phyloP scores from a whole-genome alignment of 2,329 filamentous ascomycete genomes.

The Ceratocystis destructans region DNA sequence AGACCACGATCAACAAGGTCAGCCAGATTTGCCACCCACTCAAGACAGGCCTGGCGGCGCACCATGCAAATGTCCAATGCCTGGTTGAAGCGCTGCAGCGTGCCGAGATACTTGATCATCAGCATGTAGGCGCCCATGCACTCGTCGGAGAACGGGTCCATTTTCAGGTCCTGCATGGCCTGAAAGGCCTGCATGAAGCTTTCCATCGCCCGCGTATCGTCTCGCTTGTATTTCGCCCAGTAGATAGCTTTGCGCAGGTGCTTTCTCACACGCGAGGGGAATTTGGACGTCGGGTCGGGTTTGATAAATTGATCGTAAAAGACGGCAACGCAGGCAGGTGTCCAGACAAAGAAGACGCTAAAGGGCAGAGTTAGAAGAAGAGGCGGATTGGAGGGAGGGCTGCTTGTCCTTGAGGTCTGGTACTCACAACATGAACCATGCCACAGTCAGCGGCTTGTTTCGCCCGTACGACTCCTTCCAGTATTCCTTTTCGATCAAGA shows the following conservation, averaged over 20 bases:
- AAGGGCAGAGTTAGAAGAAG: neutral
- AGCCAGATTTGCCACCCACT: constrained; percentile 45
- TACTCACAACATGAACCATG: constrained; percentile 16
- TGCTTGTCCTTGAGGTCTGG: neutral
- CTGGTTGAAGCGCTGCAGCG: constrained; percentile 53
- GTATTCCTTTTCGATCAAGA: constrained; percentile 14
- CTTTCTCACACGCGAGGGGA: constrained; percentile 14
- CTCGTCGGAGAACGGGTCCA: constrained; percentile 86
- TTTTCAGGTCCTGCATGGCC: constrained; percentile 14
- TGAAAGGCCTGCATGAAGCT: constrained; percentile 15
- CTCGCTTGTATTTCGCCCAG: constrained; percentile 19
- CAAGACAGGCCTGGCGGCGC: constrained; percentile 54
- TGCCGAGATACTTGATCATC: constrained; percentile 66
- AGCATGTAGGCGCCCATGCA: constrained; percentile 80
- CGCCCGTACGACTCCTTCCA: constrained; percentile 13
- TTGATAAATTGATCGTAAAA: constrained; percentile 12
- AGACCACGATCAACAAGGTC: constrained; percentile 35
- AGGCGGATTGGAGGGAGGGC: neutral
- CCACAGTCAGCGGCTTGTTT: constrained; percentile 10
- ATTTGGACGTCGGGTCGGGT: constrained; percentile 14
- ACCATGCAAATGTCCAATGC: constrained; percentile 67
- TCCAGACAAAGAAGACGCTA: constrained; percentile 12
- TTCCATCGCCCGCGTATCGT: constrained; percentile 17
- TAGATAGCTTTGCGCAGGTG: constrained; percentile 19
- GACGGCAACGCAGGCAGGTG: neutral